phyloP scores from a whole-genome alignment of 495 filamentous ascomycete genomes.

The Poronia punctata region DNA sequence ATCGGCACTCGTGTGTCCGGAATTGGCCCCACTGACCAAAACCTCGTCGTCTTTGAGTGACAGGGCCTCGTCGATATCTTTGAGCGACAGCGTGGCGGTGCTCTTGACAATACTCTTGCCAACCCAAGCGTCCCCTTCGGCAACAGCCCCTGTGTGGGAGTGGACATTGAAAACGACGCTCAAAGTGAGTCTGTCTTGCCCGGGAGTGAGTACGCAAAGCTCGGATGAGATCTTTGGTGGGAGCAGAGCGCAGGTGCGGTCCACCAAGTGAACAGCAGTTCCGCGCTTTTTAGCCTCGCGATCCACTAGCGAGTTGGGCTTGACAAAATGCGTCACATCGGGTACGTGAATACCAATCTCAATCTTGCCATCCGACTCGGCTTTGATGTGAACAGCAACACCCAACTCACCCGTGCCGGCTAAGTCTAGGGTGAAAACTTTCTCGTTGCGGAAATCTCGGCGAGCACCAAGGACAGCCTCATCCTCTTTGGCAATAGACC shows the following conservation, averaged over 20 bases:
- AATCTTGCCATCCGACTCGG: slow-evolving; percentile 70
- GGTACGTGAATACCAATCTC: slow-evolving; percentile 95
- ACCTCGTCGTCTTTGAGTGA: too few relatives aligned
- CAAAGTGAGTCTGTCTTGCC: slow-evolving; percentile 81
- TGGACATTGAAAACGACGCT: slow-evolving; percentile 89
- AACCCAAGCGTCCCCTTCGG: slow-evolving; percentile 82
- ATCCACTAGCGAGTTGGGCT: slow-evolving; percentile 90
- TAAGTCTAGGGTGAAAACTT: slow-evolving; percentile 86
- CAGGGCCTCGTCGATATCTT: slow-evolving; percentile 75
- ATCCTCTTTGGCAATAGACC: slow-evolving; percentile 76
- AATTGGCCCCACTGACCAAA: slow-evolving; percentile 53
- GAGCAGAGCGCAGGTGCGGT: slow-evolving; percentile 84
- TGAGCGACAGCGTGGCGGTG: slow-evolving; percentile 71
- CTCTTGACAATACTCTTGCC: slow-evolving; percentile 93
- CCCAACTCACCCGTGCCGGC: slow-evolving; percentile 78
- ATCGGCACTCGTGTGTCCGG: slow-evolving; percentile 51
- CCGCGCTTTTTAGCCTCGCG: slow-evolving; percentile 97
- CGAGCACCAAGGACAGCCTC: slow-evolving; percentile 67
- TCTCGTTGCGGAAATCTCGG: slow-evolving; percentile 85
- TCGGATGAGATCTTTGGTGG: slow-evolving; percentile 78
- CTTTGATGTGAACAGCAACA: slow-evolving; percentile 86
- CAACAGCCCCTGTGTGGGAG: slow-evolving; percentile 64
- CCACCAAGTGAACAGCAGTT: slow-evolving; percentile 89
- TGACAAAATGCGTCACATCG: slow-evolving; percentile 95
- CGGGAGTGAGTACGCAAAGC: slow-evolving; percentile 78